Evolutionary conservation across 331 rosid genomes (phyloP), one percentile per base, ranked within the genome.

Genomic region (Quercus phellos): DNA sequence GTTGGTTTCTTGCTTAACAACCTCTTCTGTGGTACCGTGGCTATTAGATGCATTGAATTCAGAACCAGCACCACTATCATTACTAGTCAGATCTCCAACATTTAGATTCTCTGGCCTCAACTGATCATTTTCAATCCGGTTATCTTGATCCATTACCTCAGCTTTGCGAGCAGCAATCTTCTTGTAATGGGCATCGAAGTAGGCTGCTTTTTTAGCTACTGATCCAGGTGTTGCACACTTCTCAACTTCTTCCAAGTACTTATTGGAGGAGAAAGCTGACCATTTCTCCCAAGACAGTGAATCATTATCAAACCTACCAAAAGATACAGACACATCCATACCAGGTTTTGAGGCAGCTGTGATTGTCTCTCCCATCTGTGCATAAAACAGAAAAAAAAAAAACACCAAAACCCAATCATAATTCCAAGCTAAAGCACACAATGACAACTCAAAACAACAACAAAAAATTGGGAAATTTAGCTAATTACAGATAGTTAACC

Each of bases 181-280:
- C 91, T 91, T 94, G 90, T 92, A 92, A 85, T 90, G 99, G 2
- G 99, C 98, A 85, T 94, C 99, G 60, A 94, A 94, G 79, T 90
- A 94, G 26, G 98, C 99, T 85, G 81, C 90, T 81, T 94, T 94
- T 88, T 91, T 90, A 19, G 99, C 99, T 59, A 94, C 99, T 21
- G 98, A 94, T 80, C 99, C 99, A 26, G 99, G 97, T 0, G 96
- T 92, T n/a, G 99, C 97, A 68, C 91, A 94, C 84, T 92, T 94
- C 87, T 86, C 99, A 73, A 94, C 99, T 84, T 94, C 99, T 78
- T 94, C 99, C 80, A 94, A 82, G 80, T 94, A 94, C 91, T 90
- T 94, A 26, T 94, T 94, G 0, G 94, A 96, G 27, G 98, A 94
- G 61, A 94, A 94, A 46, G 99, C 73, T 4, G 99, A 94, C 97